These are phyloP conservation scores for Pezicula neosporulosa DNA, from an alignment of 2,329 filamentous ascomycete species.

Conservation along the genomic window DNA sequence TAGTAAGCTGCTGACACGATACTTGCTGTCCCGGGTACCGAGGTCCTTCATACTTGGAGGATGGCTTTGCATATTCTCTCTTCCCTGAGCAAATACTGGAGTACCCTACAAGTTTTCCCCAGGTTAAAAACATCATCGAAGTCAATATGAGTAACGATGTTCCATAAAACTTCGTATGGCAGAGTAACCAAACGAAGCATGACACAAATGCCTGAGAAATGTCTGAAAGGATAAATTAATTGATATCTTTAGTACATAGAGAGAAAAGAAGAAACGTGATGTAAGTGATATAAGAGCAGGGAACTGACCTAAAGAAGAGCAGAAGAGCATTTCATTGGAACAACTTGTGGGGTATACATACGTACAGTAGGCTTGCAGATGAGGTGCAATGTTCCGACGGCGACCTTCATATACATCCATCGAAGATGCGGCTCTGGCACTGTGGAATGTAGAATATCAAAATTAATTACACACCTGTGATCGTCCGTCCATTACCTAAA, in stretches of 20 bases:
- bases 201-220: constrained; percentile 4
- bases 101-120: constrained; percentile 18
- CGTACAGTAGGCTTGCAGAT: no score
- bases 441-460: no score
- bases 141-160: constrained; percentile 20
- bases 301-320: no score
- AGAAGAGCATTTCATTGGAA: no score
- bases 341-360: no score
- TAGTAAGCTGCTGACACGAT: constrained; percentile 14
- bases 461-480: no score
- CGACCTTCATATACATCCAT: no score
- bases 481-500: no score
- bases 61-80: constrained; percentile 26
- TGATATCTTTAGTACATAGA: not conserved
- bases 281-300: no score
- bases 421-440: no score
- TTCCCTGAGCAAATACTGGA: constrained; percentile 21
- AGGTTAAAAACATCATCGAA: constrained; percentile 29
- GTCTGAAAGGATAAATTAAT: not conserved
- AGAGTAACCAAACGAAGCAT: constrained; percentile 23
- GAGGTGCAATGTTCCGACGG: no score
- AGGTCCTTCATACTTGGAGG: constrained; percentile 19
- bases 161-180: constrained; percentile 28
- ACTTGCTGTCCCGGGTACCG: not conserved
- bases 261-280: no score